Percentiles rank a stretch among this genome's conserved stretches.
Conservation (phyloP, 345 rosid species). For the Carallia brachiata region DNA sequence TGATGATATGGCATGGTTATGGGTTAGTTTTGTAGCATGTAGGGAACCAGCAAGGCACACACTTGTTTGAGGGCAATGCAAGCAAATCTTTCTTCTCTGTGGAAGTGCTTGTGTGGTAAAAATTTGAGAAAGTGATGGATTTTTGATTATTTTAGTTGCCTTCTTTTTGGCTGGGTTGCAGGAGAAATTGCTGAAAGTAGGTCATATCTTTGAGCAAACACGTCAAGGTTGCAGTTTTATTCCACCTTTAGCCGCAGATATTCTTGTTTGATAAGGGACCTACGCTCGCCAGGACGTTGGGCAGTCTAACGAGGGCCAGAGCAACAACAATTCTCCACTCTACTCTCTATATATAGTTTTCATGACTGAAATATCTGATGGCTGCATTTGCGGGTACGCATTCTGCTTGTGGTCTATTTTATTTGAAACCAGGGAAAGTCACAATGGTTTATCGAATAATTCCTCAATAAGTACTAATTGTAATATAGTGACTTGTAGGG, state of each 20-base stretch:
- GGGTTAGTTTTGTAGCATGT: neutral
- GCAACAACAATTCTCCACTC: too few species aligned
- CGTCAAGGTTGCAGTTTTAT: constrained; percentile 60
- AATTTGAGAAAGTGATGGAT: neutral
- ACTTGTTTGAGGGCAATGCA: neutral
- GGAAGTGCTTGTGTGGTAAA: neutral
- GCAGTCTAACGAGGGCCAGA: too few species aligned
- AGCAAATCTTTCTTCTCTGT: neutral
- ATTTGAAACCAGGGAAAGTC: too few species aligned
- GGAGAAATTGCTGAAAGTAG: constrained; percentile 73
- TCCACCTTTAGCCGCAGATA: constrained; percentile 53
- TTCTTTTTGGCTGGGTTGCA: constrained; percentile 25
- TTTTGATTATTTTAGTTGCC: neutral
- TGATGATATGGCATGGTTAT: too few species aligned
- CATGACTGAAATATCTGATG: too few species aligned
- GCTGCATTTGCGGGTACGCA: too few species aligned
- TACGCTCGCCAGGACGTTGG: too few species aligned
- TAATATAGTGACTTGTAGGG: too few species aligned
- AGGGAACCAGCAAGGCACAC: neutral
- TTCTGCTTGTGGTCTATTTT: too few species aligned
- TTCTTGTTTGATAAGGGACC: neutral
- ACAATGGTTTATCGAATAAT: too few species aligned
- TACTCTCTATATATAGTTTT: too few species aligned
- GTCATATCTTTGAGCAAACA: constrained; percentile 91
- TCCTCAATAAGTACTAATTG: too few species aligned